These are phyloP conservation scores for Myxozyma lipomycoides DNA, from an alignment of 805 yeast genomes.

Conservation along the genomic window DNA sequence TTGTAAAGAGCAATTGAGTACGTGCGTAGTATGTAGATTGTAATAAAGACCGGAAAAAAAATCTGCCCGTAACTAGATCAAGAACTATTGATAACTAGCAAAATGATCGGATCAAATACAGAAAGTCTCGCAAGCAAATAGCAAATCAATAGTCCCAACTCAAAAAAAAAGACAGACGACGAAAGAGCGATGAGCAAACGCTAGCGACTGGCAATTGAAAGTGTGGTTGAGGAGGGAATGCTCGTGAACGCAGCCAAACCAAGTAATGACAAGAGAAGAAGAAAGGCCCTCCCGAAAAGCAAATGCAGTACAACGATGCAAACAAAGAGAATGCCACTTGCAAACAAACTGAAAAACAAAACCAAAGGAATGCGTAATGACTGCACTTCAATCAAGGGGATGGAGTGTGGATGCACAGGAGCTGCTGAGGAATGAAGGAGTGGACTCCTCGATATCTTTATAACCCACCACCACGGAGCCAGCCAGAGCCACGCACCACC, in stretches of 20 bases:
- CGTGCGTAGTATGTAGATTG: too few species aligned
- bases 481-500: too few species aligned
- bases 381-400: not conserved
- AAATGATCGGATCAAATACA: constrained; percentile 1
- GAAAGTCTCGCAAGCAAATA: not conserved
- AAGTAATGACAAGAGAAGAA: too few species aligned
- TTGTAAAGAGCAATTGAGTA: too few species aligned
- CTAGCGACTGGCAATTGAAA: too few species aligned
- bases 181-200: too few species aligned
- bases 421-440: not conserved
- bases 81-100: not conserved
- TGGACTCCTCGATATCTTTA: not conserved
- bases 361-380: constrained; percentile 1
- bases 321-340: not conserved
- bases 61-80: too few species aligned
- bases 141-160: not conserved
- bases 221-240: too few species aligned
- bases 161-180: constrained; percentile 2
- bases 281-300: too few species aligned
- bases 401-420: not conserved
- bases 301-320: not conserved
- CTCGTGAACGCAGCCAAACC: too few species aligned
- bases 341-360: not conserved
- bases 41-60: too few species aligned
- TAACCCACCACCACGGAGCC: too few species aligned